phyloP scores from a whole-genome alignment of 495 filamentous ascomycete species.

The Podospora tetraspora region DNA sequence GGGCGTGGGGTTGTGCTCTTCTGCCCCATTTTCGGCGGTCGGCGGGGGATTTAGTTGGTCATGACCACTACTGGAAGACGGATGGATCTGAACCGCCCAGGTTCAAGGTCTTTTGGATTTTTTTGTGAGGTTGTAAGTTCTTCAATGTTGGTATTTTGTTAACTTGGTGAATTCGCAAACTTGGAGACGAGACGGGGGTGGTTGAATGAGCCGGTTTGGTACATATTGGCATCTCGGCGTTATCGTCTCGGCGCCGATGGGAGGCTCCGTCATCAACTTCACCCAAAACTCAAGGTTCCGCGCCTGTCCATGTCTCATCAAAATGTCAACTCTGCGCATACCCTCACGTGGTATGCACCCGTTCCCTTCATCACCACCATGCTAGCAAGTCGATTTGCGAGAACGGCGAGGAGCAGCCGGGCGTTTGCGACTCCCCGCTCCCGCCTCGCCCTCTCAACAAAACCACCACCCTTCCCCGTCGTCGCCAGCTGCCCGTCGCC shows the following conservation, averaged over 20 bases:
- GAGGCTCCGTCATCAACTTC: background rate
- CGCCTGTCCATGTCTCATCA: background rate
- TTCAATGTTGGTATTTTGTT: background rate
- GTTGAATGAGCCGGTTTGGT: background rate
- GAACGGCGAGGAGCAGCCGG: background rate
- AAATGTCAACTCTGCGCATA: background rate
- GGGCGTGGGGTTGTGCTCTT: background rate
- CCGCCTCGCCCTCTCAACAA: background rate
- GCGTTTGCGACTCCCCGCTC: background rate
- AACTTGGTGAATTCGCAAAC: background rate
- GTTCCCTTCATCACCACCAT: background rate
- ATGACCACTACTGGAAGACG: background rate
- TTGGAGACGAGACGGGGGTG: background rate
- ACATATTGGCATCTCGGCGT: background rate
- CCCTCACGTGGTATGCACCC: background rate
- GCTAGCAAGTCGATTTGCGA: background rate
- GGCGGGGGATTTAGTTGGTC: background rate
- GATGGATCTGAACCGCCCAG: background rate
- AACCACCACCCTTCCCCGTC: constrained; percentile 38
- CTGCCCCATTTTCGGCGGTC: background rate
- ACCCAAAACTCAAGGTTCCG: background rate
- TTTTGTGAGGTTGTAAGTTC: background rate
- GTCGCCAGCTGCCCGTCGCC: constrained; percentile 63
- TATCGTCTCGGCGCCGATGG: background rate
- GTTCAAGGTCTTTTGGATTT: background rate